Evolutionary conservation across 495 filamentous ascomycete genomes (phyloP), one percentile per base, ranked within the genome.

Genomic region (Penicillium roqueforti): DNA sequence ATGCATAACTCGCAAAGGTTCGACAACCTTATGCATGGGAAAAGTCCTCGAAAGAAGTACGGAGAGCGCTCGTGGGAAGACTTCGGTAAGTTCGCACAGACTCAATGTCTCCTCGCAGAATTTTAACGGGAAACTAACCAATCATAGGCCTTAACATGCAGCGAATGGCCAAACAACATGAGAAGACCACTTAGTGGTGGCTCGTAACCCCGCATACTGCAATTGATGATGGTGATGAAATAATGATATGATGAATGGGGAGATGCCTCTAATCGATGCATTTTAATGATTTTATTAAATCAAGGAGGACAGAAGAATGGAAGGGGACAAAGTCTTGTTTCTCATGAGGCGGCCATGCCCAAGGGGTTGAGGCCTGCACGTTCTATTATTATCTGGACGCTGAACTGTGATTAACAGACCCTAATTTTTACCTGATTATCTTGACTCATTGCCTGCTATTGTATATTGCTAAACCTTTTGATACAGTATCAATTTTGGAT

Each of bases 21-120:
- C 71, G 88, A 95, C 73, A 90, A 92, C 77, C 78, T 95, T 55
- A 92, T 95, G 88, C 89, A 95, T 72, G 88, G 90, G 66, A 90
- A 89, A 77, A 83, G 82, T 52, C 83, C 82, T 45, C 87, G 87
- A 74, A 85, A 84, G 69, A 84, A 81, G 67, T 76, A 80, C 57
- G 87, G 86, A 73, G 85, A 92, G 75, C 77, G 87, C 51, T 84
- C 81, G 2, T 72, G 89, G 54, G 91, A 96, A 74, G 91, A 96
- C 70, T 92, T 95, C 58, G 79, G 87, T 90, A 81, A 81, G 85
- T 78, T 32, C 23, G 31, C 25, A 44, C n/a, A 10, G 10, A 31
- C 11, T 20, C 26, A n/a, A 3, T 2, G 41, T 22, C 13, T 42
- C 45, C 53, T 38, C 23, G 26, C 47, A 44, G 51, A 16, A 34